Percentiles rank a stretch among this genome's conserved stretches.
Conservation (phyloP, 495 filamentous ascomycete genomes). For the Usnea hakonensis region DNA sequence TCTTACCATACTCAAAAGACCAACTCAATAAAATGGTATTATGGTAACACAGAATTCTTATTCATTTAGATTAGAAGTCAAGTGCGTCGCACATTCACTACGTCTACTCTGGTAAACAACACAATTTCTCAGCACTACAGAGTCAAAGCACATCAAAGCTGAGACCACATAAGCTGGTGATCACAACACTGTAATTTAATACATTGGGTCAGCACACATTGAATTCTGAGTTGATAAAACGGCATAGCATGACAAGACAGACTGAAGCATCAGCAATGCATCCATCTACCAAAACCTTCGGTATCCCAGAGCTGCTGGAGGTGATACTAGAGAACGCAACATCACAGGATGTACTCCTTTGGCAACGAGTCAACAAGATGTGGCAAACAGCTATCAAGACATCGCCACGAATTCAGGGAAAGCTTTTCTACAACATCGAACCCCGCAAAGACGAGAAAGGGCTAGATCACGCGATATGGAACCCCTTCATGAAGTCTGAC, state of each 20-base stretch:
- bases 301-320: neutral
- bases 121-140: neutral
- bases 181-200: no score
- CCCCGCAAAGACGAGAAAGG: neutral
- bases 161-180: neutral
- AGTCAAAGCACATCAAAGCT: neutral
- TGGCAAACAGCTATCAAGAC: neutral
- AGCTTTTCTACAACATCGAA: neutral
- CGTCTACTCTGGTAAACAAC: neutral
- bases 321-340: neutral
- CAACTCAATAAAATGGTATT: no score
- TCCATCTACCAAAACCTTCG: neutral
- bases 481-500: neutral
- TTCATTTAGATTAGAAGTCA: no score
- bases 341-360: neutral
- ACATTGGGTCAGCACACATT: neutral
- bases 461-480: neutral
- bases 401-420: neutral
- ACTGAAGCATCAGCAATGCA: neutral
- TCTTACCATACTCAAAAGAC: no score
- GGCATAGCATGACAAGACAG: neutral
- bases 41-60: no score
- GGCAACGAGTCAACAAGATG: constrained; percentile 5
- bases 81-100: neutral
- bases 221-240: neutral